These are phyloP conservation scores for Candolleomyces aberdarensis DNA, from an alignment of 768 basidiomycete genomes.

Conservation along the genomic window DNA sequence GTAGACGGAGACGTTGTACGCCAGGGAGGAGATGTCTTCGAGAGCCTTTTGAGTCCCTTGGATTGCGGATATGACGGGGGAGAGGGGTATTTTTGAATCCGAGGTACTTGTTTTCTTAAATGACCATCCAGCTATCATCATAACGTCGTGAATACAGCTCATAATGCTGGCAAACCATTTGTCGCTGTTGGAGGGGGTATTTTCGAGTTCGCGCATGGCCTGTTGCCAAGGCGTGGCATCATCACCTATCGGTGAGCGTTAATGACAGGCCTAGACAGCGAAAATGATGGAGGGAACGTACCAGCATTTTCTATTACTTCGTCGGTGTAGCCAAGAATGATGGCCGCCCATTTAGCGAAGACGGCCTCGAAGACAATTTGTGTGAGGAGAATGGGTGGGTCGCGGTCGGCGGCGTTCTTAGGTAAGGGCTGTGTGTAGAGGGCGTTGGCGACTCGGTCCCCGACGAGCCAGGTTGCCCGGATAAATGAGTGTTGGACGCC, in stretches of 20 bases:
- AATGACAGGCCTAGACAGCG: neutral
- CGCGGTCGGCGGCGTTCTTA: neutral
- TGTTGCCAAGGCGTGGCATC: neutral
- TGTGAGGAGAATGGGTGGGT: constrained; percentile 1
- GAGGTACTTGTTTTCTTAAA: constrained; percentile 3
- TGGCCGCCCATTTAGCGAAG: constrained; percentile 8
- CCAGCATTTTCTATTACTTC: neutral
- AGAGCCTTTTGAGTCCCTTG: constrained; percentile 2
- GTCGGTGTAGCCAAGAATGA: constrained; percentile 6
- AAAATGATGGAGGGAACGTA: neutral
- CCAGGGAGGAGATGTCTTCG: neutral
- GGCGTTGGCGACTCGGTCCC: constrained; percentile 1
- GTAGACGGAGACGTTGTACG: neutral
- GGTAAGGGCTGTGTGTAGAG: constrained; percentile 2
- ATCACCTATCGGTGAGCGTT: neutral
- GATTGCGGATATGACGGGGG: constrained; percentile 4
- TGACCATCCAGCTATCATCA: constrained; percentile 8
- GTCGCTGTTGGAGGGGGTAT: constrained; percentile 1
- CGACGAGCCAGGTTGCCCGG: constrained; percentile 5
- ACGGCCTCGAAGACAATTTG: constrained; percentile 9
- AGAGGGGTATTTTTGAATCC: constrained; percentile 1
- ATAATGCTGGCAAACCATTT: constrained; percentile 6
- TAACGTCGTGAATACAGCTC: constrained; percentile 5
- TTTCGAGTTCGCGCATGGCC: neutral
- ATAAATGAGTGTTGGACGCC: constrained; percentile 1